Evolutionary conservation across 257 asterid genomes (phyloP).

Genomic region (Lycium ferocissimum): DNA sequence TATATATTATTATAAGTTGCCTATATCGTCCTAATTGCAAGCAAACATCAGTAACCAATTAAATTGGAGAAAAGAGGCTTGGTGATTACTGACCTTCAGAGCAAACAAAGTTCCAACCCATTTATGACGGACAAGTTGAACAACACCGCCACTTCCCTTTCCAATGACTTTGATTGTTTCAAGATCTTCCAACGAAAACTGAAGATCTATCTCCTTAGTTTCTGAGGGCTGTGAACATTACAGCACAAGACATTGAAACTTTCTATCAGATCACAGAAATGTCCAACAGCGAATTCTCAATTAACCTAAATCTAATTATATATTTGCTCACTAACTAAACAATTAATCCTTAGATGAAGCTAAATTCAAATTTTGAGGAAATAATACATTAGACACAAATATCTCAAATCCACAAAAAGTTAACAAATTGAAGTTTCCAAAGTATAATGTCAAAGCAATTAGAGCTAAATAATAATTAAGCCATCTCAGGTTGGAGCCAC

Average conservation of each 20-base stretch:
- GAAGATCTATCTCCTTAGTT: conserved; percentile 80
- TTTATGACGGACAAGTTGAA: conserved; percentile 97
- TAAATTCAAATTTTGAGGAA: neutral
- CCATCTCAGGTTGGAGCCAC: neutral
- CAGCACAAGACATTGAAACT: conserved; percentile 1
- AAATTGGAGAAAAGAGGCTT: conserved; percentile 12
- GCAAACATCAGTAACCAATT: neutral
- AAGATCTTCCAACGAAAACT: conserved; percentile 89
- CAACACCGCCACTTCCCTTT: conserved; percentile 98
- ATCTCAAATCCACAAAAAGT: neutral
- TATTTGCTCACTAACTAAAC: neutral
- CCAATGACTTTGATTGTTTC: conserved; percentile 97
- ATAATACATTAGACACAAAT: neutral
- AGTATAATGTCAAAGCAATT: neutral
- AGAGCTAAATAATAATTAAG: neutral
- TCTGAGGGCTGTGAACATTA: conserved; percentile 61
- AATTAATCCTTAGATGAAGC: neutral
- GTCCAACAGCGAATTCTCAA: neutral
- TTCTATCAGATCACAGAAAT: neutral
- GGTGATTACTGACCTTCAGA: conserved; percentile 68
- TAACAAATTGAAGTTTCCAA: neutral
- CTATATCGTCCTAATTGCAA: conserved; percentile 6
- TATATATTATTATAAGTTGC: too few relatives aligned
- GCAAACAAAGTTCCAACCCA: conserved; percentile 96
- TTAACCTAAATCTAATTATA: neutral